A percentile compares a stretch with the other conserved stretches of the same genome.
phyloP scores from a whole-genome alignment of 2,329 filamentous ascomycete species.

The Stagonosporopsis cucurbitacearum region DNA sequence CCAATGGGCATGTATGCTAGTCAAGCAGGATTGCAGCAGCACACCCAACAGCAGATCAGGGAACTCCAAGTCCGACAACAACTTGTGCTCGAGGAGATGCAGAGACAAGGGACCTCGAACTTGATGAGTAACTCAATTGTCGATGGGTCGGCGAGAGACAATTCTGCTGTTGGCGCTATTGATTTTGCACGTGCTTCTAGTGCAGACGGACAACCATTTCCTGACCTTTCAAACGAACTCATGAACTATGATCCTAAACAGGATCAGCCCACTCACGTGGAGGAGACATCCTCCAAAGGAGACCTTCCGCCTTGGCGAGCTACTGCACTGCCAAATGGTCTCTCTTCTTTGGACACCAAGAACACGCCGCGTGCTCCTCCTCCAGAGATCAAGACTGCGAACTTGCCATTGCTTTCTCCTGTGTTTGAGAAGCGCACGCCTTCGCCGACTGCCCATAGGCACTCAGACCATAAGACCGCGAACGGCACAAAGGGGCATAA shows the following conservation, averaged over 20 bases:
- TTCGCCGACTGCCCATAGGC: constrained; percentile 67
- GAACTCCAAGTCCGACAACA: constrained; percentile 41
- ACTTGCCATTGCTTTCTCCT: constrained; percentile 66
- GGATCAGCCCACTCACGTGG: constrained; percentile 29
- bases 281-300: constrained; percentile 41
- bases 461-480: constrained; percentile 37
- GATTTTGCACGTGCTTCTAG: constrained; percentile 31
- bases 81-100: constrained; percentile 42
- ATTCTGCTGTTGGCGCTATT: constrained; percentile 26
- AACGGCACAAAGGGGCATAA: constrained; percentile 39
- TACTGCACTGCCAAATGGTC: constrained; percentile 38
- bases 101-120: constrained; percentile 37
- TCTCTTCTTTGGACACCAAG: constrained; percentile 42
- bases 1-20: constrained; percentile 36
- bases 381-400: constrained; percentile 48
- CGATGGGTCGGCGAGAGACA: constrained; percentile 36
- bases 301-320: constrained; percentile 40
- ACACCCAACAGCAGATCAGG: constrained; percentile 37
- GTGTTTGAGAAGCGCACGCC: constrained; percentile 77
- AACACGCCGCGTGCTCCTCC: constrained; percentile 55
- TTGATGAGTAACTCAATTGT: constrained; percentile 27
- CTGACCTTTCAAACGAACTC: constrained; percentile 37
- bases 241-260: constrained; percentile 37
- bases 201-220: constrained; percentile 37
- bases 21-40: constrained; percentile 32